These are phyloP conservation scores for Kalmanozyma brasiliensis DNA, from an alignment of 1,284 basidiomycete genomes.

Conservation along the genomic window DNA sequence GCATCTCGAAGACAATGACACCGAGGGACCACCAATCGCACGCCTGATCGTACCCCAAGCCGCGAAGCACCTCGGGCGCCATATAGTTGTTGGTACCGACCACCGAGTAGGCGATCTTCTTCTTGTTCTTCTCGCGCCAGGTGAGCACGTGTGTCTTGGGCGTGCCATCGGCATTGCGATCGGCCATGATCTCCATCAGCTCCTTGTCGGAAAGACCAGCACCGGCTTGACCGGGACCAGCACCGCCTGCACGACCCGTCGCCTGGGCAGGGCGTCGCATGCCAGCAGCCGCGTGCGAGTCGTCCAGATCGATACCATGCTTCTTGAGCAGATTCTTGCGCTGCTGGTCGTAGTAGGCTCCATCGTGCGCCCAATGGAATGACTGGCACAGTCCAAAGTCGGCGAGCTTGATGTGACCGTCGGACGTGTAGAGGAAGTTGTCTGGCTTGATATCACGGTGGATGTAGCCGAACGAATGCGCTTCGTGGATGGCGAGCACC, in stretches of 20 bases:
- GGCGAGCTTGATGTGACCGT: conserved; percentile 91
- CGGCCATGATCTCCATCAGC: conserved; percentile 60
- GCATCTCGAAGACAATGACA: conserved; percentile 76
- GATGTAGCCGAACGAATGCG: conserved; percentile 93
- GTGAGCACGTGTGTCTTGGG: conserved; percentile 71
- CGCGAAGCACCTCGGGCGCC: conserved; percentile 93
- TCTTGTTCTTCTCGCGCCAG: conserved; percentile 90
- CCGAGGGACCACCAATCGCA: conserved; percentile 99
- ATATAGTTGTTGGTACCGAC: conserved; percentile 74
- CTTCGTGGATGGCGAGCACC: conserved; percentile 93
- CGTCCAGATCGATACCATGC: conserved; percentile 92
- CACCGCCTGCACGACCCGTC: conserved; percentile 22
- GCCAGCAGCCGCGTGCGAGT: conserved; percentile 72
- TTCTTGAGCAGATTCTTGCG: conserved; percentile 86
- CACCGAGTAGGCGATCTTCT: conserved; percentile 90
- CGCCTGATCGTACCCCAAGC: conserved; percentile 85
- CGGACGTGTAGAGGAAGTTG: conserved; percentile 93
- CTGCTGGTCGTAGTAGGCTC: conserved; percentile 86
- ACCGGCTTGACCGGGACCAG: conserved; percentile 22
- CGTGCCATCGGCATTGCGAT: conserved; percentile 61
- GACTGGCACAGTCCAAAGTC: conserved; percentile 84
- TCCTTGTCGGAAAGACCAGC: conserved; percentile 51
- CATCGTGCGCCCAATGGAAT: conserved; percentile 67
- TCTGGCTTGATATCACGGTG: conserved; percentile 96
- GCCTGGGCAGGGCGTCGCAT: conserved; percentile 34